phyloP scores from a whole-genome alignment of 176 grass and related monocot species.

The bread wheat (Triticum aestivum) region DNA sequence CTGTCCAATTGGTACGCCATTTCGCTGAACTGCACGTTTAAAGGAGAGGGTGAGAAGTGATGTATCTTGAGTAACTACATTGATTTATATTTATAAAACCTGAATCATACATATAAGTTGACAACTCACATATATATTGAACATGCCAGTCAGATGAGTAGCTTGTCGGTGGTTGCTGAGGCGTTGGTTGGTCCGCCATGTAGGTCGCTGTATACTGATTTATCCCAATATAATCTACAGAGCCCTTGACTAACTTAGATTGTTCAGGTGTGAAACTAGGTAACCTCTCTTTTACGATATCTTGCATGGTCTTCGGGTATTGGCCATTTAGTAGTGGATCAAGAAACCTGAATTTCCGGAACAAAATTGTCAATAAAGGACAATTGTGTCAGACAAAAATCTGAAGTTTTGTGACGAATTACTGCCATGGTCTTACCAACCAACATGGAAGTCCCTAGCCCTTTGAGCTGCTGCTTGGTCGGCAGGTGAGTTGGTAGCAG shows the following conservation, averaged over 20 bases:
- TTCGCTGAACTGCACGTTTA: conserved; percentile 51
- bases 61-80: not conserved
- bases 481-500: conserved; percentile 54
- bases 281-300: conserved; percentile 71
- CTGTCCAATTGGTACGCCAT: conserved; percentile 75
- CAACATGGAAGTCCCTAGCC: conserved; percentile 86
- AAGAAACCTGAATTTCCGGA: conserved; percentile 55
- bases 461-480: conserved; percentile 75
- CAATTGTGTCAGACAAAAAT: conserved; percentile 12
- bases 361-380: not conserved
- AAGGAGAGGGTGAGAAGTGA: not conserved
- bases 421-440: conserved; percentile 59
- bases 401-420: not conserved
- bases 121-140: conserved; percentile 40
- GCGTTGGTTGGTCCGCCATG: conserved; percentile 38
- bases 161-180: conserved; percentile 44
- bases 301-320: conserved; percentile 68
- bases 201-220: conserved; percentile 93
- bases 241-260: conserved; percentile 87
- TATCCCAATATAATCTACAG: conserved; percentile 79
- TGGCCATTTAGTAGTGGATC: conserved; percentile 76
- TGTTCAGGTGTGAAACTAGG: conserved; percentile 76
- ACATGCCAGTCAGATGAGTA: conserved; percentile 78
- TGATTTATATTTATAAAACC: not conserved
- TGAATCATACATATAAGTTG: not conserved